Base-by-base conservation (phyloP, 345 rosid genomes). In the Euphorbia lathyris region DNA sequence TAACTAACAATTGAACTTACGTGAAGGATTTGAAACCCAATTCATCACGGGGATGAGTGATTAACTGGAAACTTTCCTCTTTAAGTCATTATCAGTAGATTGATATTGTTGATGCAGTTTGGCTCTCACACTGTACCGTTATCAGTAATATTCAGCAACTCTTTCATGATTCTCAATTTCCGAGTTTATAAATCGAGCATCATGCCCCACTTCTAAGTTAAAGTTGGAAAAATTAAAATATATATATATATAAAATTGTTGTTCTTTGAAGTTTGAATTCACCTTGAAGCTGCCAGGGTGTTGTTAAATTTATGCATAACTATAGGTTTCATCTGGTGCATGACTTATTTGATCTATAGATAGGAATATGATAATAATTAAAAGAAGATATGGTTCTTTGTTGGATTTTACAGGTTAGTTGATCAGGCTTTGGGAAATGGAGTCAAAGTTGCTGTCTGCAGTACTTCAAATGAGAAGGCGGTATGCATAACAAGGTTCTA, bases 391-490 rank as follows among this genome's bases (percentile, higher is more conserved):
- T 14, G 29, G 17, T 45, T 48, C 20, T 14, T 27, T 52, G 12
- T 52, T 8, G 16, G 69, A 69, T 60, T 70, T 38, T 58, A 65
- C 86, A 94, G 98, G 89, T 72, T 91, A 82, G 51, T 94, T 66
- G 96, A 94, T 83, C 97, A 94, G 80, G 97, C 97, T 76, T 70
- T 94, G 74, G 86, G 78, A 36, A 91, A 83, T 61, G 96, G 88
- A 76, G 93, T 91, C 25, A 79, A 82, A 77, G 96, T 94, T 58
- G 97, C 98, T 4, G 98, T 94, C 57, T 91, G 97, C 82, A 91
- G 97, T 73, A 91, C 97, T 65, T 94, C 98, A 12, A 91, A 91
- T 84, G 96, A 91, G 87, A 94, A 94, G 92, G 97, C 96, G 92
- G 97, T 94, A 88, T 82, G 96, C 85, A 59, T 78, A 72, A 78